Base-by-base conservation (phyloP, 768 basidiomycete genomes). In the Russula compacta region DNA sequence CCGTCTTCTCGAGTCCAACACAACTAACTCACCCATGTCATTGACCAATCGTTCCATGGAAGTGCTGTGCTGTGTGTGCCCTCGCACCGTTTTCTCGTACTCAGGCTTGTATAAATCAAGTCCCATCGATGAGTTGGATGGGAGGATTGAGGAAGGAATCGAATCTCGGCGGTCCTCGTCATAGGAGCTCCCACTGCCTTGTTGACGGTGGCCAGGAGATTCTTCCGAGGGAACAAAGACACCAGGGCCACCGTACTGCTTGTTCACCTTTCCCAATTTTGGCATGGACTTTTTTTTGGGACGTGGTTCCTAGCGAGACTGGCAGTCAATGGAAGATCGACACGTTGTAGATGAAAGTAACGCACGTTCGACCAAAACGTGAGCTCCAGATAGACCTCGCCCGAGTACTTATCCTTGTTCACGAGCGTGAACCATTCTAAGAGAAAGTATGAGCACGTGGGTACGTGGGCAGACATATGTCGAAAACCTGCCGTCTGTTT, bases 331-430 rank as follows among this genome's bases (percentile, higher is more conserved):
- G 46, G 50, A 35, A 12, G 39, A 43, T 44, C 32, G 29, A 36
- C 8, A 53, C 15, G 19, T 24, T n/a, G 46, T 17, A n/a, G 49
- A 15, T 15, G 8, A 24, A 58, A 50, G 63, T 36, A 33, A 79
- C 87, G 59, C 64, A 92, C 91, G 71, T 92, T 92, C 10, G 94
- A 94, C 85, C 91, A 99, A 75, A 95, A 98, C 0, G 97, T 99
- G 68, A 98, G 73, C 71, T 99, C 97, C 21, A 98, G 78, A 70
- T 95, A 98, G 12, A 99, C 86, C 72, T 98, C 95, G 7, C 97
- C 97, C 32, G 86, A 85, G 71, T 97, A 98, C 67, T 91, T 91
- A 64, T 92, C 92, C 73, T 95, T 98, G 75, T 89, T 81, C 72
- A 80, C 83, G 32, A 98, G 77, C 21, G 86, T 86, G 71, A 95